Evolutionary conservation across 805 yeast species (phyloP).

Genomic region (Metschnikowia henanensis): DNA sequence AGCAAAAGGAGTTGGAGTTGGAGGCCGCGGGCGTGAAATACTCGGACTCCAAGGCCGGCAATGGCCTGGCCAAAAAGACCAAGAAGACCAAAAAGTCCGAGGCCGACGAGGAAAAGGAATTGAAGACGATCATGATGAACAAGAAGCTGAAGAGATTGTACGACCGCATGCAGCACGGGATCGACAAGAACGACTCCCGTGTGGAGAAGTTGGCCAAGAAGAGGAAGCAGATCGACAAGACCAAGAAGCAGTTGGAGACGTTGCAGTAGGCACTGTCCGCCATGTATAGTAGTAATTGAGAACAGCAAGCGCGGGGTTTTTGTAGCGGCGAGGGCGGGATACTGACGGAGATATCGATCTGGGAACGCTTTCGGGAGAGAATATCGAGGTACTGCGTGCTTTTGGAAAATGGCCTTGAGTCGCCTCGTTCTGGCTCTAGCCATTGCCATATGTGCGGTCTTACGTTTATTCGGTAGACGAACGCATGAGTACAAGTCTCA

Average conservation of each 20-base stretch:
- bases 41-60: conserved; percentile 49
- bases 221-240: conserved; percentile 68
- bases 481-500: too few species aligned
- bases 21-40: conserved; percentile 79
- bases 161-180: conserved; percentile 92
- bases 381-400: too few species aligned
- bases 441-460: too few species aligned
- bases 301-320: too few species aligned
- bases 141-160: conserved; percentile 93
- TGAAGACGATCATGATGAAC: conserved; percentile 96
- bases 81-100: conserved; percentile 32
- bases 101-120: conserved; percentile 72
- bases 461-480: too few species aligned
- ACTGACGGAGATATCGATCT: too few species aligned
- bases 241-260: conserved; percentile 42
- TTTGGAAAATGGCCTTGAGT: too few species aligned
- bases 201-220: conserved; percentile 66
- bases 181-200: conserved; percentile 77
- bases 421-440: too few species aligned
- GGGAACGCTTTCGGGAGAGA: too few species aligned
- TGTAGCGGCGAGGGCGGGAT: too few species aligned
- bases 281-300: conserved; percentile 3
- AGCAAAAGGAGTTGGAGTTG: conserved; percentile 82
- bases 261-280: conserved; percentile 1
- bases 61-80: conserved; percentile 17